Base-by-base conservation (phyloP, 768 basidiomycete genomes). In the Macrolepiota fuliginosa region DNA sequence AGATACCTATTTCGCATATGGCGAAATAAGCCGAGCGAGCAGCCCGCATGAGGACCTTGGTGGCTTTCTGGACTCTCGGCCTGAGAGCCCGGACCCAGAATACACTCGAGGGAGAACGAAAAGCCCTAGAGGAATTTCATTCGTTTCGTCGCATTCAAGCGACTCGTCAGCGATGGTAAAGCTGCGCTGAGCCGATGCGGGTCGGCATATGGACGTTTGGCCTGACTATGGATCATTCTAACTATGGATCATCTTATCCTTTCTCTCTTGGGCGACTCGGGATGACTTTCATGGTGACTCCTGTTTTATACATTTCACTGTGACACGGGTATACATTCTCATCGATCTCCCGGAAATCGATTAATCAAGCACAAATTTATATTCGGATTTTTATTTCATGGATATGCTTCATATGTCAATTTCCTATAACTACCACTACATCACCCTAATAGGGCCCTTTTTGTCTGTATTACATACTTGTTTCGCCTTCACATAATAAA, bases 11-110 rank as follows among this genome's bases (percentile, higher is more conserved):
- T 61, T 61, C 36, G n/a, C 39, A 25, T 49, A 54, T 24, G 59
- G 32, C 19, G 40, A 47, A 32, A 46, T 53, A 7, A 61, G 37
- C 36, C 59, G 59, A 24, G 54, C 59, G 22, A 54, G 39, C 10
- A 61, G 59, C 25, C 59, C 59, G 2, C 29, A 61, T 24, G 51
- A 40, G 7, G 59, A 61, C 12, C 42, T 46, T 24, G 27, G 39
- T 15, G 27, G 27, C 37, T 15, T 46, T 54, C 15, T 45, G n/a
- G 37, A 24, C 12, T 42, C n/a, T 24, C 17, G 22, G 3, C 11
- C 22, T 22, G 52, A 54, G 6, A 15, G 24, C 15, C 52, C 42
- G 10, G 52, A 61, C 13, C 22, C 45, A 15, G 37, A 54, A 11
- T 9, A 52, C 12, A 47, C 17, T 5, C 19, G 19, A n/a, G 15